Evolutionary conservation across 2,329 filamentous ascomycete genomes (phyloP).

Genomic region (Neofusicoccum sp.): DNA sequence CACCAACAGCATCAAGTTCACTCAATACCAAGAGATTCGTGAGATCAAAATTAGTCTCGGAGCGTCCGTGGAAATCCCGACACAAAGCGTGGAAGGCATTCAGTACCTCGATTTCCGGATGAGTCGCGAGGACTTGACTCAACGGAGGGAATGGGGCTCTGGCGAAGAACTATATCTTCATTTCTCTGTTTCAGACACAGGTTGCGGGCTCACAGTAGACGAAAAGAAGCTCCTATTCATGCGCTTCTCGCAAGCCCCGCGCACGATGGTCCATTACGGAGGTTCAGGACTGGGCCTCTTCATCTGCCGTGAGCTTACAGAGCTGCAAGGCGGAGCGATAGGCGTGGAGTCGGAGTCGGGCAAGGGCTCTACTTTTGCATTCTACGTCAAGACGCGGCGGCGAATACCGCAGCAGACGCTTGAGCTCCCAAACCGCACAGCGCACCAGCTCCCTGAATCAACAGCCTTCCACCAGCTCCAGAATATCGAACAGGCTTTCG

Average conservation of each 20-base stretch:
- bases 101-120: conserved; percentile 14
- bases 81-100: conserved; percentile 10
- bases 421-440: background rate
- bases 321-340: conserved; percentile 71
- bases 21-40: conserved; percentile 26
- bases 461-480: conserved; percentile 13
- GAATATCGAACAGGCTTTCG: conserved; percentile 15
- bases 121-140: conserved; percentile 12
- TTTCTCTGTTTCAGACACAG: conserved; percentile 34
- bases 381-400: conserved; percentile 65
- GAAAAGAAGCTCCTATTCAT: conserved; percentile 34
- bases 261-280: conserved; percentile 70
- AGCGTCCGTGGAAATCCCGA: conserved; percentile 23
- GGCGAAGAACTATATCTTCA: conserved; percentile 30
- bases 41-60: conserved; percentile 32
- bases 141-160: conserved; percentile 28
- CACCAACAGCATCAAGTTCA: conserved; percentile 35
- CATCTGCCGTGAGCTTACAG: conserved; percentile 68
- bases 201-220: conserved; percentile 30
- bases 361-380: conserved; percentile 66
- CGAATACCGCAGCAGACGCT: background rate
- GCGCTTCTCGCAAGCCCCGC: conserved; percentile 40
- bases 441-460: background rate
- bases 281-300: conserved; percentile 72
- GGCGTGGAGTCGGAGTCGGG: conserved; percentile 64